Evolutionary conservation across 139 green algal genomes (phyloP).

Genomic region (Edaphochlamys debaryana): DNA sequence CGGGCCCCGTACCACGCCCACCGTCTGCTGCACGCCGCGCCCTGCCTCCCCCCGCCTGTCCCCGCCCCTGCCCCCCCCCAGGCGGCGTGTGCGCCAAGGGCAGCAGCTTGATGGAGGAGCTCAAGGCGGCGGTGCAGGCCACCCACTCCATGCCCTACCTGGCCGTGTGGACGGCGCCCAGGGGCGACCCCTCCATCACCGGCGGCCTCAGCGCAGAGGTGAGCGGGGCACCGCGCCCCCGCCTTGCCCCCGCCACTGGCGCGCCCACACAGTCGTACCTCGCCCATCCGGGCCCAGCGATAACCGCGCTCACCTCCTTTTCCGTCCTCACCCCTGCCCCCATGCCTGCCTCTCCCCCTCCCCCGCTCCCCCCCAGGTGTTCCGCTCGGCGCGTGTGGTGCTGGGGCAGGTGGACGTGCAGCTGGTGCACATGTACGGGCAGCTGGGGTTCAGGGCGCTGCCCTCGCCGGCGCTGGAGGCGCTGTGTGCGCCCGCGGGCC

Average conservation of each 20-base stretch:
- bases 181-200: background rate
- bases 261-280: no score
- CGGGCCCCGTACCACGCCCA: no score
- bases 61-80: background rate
- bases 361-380: background rate
- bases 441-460: background rate
- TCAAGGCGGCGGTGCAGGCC: background rate
- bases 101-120: background rate
- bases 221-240: background rate
- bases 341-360: background rate
- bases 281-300: no score
- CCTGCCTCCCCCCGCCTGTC: background rate
- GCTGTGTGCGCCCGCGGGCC: background rate
- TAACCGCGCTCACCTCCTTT: no score
- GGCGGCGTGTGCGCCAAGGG: background rate
- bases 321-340: background rate
- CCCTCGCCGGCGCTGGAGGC: background rate
- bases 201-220: constrained; percentile 15
- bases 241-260: no score
- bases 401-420: background rate
- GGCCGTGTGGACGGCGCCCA: constrained; percentile 4
- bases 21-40: no score
- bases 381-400: background rate
- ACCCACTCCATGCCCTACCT: background rate
- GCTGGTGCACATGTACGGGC: constrained; percentile 1